A percentile compares a stretch with the other conserved stretches of the same genome.
Evolutionary conservation across 2,329 filamentous ascomycete species (phyloP).

Genomic region (Colletotrichum musicola): DNA sequence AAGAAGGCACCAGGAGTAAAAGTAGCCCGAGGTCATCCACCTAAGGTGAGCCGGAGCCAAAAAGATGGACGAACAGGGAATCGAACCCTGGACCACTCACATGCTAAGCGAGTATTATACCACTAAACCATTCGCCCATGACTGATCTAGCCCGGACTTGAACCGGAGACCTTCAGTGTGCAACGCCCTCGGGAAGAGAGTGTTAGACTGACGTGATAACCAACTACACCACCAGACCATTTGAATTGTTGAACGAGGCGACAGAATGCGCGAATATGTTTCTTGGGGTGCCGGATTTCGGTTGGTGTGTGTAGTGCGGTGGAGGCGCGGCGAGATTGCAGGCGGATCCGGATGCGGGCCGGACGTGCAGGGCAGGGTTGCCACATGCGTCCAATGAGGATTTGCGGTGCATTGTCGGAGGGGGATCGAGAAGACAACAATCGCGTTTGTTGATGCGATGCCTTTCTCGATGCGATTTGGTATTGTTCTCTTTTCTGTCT

Average conservation of each 20-base stretch:
- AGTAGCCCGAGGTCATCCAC: too few relatives aligned
- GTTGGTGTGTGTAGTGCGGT: background rate
- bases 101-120: conserved; percentile 40
- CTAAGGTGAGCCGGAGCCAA: background rate
- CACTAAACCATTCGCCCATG: conserved; percentile 37
- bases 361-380: background rate
- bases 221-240: conserved; percentile 51
- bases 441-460: background rate
- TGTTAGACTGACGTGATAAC: conserved; percentile 64
- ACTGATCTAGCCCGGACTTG: conserved; percentile 38
- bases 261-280: background rate
- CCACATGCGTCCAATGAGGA: background rate
- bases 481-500: background rate
- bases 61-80: conserved; percentile 32
- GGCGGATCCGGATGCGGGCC: conserved; percentile 22
- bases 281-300: background rate
- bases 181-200: background rate
- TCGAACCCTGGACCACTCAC: conserved; percentile 36
- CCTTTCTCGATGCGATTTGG: background rate
- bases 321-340: conserved; percentile 1
- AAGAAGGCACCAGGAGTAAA: too few relatives aligned
- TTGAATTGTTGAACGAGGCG: background rate
- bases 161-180: conserved; percentile 40
- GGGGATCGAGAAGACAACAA: conserved; percentile 22
- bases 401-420: background rate